A percentile compares a stretch with the other conserved stretches of the same genome.
phyloP scores from a whole-genome alignment of 2,329 filamentous ascomycete species.

The Thelonectria discophora region DNA sequence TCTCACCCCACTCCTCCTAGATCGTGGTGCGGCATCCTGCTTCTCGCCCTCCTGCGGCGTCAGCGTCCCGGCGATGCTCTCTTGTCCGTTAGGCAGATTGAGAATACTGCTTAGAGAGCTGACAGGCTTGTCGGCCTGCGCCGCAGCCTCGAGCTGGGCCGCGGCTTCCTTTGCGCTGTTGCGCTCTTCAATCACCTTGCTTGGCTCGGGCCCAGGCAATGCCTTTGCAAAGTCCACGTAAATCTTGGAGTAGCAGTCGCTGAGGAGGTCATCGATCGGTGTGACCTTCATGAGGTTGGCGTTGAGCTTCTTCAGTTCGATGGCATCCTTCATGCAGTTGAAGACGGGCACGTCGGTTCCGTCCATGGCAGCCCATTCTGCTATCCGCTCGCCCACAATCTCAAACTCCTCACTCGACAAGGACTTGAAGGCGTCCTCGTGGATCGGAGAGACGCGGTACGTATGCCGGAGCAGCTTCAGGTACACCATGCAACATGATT shows the following conservation, averaged over 20 bases:
- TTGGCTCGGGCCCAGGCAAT: slow-evolving; percentile 61
- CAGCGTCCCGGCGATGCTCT: slow-evolving; percentile 45
- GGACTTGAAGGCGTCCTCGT: slow-evolving; percentile 65
- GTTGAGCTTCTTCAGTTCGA: slow-evolving; percentile 77
- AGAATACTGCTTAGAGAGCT: slow-evolving; percentile 54
- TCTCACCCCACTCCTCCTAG: slow-evolving; percentile 57
- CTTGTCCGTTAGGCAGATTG: slow-evolving; percentile 53
- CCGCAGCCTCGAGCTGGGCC: slow-evolving; percentile 46
- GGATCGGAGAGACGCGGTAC: slow-evolving; percentile 55
- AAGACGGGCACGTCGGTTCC: slow-evolving; percentile 54
- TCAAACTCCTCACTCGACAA: slow-evolving; percentile 66
- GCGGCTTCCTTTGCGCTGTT: slow-evolving; percentile 54
- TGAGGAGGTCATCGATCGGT: slow-evolving; percentile 91
- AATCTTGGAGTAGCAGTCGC: slow-evolving; percentile 84
- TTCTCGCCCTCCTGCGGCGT: slow-evolving; percentile 53
- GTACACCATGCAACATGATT: slow-evolving; percentile 63
- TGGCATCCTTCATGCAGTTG: slow-evolving; percentile 64
- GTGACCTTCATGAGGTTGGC: slow-evolving; percentile 85
- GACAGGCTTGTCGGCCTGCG: slow-evolving; percentile 46
- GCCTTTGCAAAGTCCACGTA: slow-evolving; percentile 73
- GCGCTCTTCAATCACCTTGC: slow-evolving; percentile 57
- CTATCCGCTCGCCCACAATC: slow-evolving; percentile 62
- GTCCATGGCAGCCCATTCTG: slow-evolving; percentile 60
- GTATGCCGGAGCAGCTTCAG: slow-evolving; percentile 61
- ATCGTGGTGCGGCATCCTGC: slow-evolving; percentile 51